Percentiles rank a stretch among this genome's conserved stretches.
Evolutionary conservation across 768 basidiomycete genomes (phyloP).

Genomic region (Rhodosporidiobolus sp.): DNA sequence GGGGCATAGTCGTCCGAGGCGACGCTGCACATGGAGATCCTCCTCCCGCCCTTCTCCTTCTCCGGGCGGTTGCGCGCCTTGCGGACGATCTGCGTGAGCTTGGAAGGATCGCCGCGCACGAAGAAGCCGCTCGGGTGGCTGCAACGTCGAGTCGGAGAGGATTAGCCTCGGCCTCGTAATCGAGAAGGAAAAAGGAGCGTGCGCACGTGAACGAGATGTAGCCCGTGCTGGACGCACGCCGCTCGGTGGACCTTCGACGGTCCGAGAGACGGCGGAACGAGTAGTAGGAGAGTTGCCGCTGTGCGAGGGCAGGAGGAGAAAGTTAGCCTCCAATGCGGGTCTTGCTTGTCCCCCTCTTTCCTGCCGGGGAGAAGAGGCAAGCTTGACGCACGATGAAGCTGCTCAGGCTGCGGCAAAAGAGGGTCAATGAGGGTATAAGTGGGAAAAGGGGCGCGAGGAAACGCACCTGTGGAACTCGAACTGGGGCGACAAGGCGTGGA

Average conservation of each 20-base stretch:
- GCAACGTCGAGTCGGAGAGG: neutral
- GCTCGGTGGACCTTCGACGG: constrained; percentile 31
- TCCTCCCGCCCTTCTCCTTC: neutral
- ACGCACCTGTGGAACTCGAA: constrained; percentile 32
- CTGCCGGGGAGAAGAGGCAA: neutral
- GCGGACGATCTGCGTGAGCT: constrained; percentile 29
- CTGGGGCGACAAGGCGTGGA: constrained; percentile 22
- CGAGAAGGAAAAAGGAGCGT: too few relatives aligned
- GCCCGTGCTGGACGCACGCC: constrained; percentile 6
- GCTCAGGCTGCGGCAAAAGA: constrained; percentile 3
- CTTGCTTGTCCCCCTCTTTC: too few relatives aligned
- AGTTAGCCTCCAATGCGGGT: neutral
- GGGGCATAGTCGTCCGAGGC: constrained; percentile 1
- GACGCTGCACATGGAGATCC: neutral
- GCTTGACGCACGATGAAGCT: constrained; percentile 30
- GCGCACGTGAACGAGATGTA: constrained; percentile 34
- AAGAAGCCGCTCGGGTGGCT: constrained; percentile 34
- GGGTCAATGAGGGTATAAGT: too few relatives aligned
- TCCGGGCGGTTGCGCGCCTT: constrained; percentile 11
- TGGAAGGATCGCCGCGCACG: constrained; percentile 22
- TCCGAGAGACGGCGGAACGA: constrained; percentile 36
- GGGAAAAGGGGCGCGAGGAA: too few relatives aligned
- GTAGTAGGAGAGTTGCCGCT: constrained; percentile 35
- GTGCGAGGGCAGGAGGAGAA: neutral
- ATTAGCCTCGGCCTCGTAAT: too few relatives aligned